phyloP scores from a whole-genome alignment of 208 protist species.

The Trichomonas gallinae region DNA sequence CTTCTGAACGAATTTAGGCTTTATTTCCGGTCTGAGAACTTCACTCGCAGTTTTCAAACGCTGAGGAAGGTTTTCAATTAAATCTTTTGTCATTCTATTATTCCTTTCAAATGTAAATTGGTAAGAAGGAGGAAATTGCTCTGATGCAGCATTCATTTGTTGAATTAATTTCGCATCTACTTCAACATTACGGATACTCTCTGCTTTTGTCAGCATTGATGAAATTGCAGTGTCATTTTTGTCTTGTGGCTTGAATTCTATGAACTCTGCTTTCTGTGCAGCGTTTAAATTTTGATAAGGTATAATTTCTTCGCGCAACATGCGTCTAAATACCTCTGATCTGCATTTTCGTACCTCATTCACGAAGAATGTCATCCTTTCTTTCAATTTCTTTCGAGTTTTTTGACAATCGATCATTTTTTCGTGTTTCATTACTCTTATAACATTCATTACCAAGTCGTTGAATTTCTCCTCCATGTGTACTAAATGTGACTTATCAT shows the following conservation, averaged over 20 bases:
- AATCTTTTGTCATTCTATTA: not conserved
- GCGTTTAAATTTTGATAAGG: not conserved
- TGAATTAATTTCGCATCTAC: not conserved
- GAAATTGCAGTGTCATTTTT: not conserved
- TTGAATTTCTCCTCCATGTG: not conserved
- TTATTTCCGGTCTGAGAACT: not conserved
- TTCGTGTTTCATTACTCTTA: not conserved
- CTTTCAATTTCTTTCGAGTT: not conserved
- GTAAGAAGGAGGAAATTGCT: not conserved
- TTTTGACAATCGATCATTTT: not conserved
- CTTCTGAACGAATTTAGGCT: not conserved
- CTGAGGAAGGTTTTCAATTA: not conserved
- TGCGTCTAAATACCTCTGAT: not conserved
- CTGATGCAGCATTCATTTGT: not conserved
- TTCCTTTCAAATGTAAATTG: not conserved
- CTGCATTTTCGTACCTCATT: not conserved
- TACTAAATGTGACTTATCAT: not conserved
- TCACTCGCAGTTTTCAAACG: not conserved
- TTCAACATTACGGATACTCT: not conserved
- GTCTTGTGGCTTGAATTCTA: not conserved
- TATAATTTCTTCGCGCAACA: not conserved
- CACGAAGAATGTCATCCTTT: not conserved
- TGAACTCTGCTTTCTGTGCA: not conserved
- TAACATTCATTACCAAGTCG: not conserved
- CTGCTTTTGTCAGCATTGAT: not conserved